Conservation (phyloP, 1,284 basidiomycete genomes). For the Phaffia rhodozyma region DNA sequence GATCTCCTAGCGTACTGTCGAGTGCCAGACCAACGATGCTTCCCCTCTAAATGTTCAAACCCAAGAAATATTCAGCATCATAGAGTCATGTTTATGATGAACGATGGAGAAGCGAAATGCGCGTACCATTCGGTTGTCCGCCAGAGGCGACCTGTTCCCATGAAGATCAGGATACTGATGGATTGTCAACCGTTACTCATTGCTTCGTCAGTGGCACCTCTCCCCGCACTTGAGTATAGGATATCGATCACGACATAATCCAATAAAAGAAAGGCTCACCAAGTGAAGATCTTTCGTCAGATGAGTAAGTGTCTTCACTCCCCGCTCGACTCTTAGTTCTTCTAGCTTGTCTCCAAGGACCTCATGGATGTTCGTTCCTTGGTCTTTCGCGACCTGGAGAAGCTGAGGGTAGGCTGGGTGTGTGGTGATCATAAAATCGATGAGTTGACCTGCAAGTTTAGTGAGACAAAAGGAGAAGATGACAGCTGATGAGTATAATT, state of each 20-base stretch:
- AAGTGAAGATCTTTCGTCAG: constrained; percentile 81
- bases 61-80: not conserved
- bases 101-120: not conserved
- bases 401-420: constrained; percentile 72
- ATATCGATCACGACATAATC: not conserved
- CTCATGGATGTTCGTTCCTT: constrained; percentile 38
- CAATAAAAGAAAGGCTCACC: constrained; percentile 30
- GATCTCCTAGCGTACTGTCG: constrained; percentile 62
- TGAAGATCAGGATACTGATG: constrained; percentile 17
- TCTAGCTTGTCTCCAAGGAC: constrained; percentile 67
- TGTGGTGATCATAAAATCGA: constrained; percentile 88
- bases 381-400: constrained; percentile 42
- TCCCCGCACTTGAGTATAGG: too few relatives aligned
- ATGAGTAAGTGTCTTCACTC: constrained; percentile 58
- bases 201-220: not conserved
- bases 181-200: not conserved
- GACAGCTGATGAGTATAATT: constrained; percentile 12
- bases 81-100: not conserved
- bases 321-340: constrained; percentile 48
- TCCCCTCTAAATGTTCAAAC: constrained; percentile 51
- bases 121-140: constrained; percentile 43
- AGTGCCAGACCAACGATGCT: constrained; percentile 78
- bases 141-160: constrained; percentile 93
- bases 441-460: constrained; percentile 38
- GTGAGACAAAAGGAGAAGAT: not conserved